Evolutionary conservation across 805 yeast species (phyloP), one percentile per base, ranked within the genome.

Genomic region (Alloascoidea hylecoeti): DNA sequence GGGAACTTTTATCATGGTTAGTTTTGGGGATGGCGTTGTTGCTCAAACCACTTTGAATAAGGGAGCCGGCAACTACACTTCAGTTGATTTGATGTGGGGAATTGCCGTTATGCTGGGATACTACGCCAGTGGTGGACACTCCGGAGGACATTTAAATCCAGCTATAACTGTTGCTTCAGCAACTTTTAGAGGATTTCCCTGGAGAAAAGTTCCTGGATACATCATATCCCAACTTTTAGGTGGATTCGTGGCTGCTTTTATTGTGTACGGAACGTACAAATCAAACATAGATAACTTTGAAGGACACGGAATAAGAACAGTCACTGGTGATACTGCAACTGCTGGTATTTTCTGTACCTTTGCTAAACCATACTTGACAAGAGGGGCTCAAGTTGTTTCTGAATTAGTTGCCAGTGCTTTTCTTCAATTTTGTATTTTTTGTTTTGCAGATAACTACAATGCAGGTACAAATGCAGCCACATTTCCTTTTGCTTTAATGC

Each of bases 131-230:
- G 74, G 74, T 42, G 77, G 77, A 45, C 57, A 70, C 38, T 68
- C 75, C 30, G 76, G 75, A 48, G 77, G 70, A 13, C 77, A 70
- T 50, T 49, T 70, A 42, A 70, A 71, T 50, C 75, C 76, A 3
- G 69, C 72, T 40, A 63, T 70, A 19, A 69, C 76, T 1, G 37
- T 71, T 5, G 50, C 64, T 6, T 58, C 64, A 46, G 69, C 68
- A 42, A 48, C 66, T 12, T 71, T 56, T 46, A 61, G 77, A 52
- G 68, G 66, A 4, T 70, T 71, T 47, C 75, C 75, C 17, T 57
- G 67, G 57, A 55, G 53, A 38, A 69, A 70, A 43, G 60, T 66
- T 16, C 67, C 64, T 16, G 39, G 55, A 27, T 71, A 69, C 49
- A 46, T 68, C 28, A 42, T 61, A 16, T 66, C 69, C 15, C 77